Evolutionary conservation across 202 grass and related monocot species (phyloP), one percentile per base, ranked within the genome.

Genomic region (Schoenoplectus triqueter): DNA sequence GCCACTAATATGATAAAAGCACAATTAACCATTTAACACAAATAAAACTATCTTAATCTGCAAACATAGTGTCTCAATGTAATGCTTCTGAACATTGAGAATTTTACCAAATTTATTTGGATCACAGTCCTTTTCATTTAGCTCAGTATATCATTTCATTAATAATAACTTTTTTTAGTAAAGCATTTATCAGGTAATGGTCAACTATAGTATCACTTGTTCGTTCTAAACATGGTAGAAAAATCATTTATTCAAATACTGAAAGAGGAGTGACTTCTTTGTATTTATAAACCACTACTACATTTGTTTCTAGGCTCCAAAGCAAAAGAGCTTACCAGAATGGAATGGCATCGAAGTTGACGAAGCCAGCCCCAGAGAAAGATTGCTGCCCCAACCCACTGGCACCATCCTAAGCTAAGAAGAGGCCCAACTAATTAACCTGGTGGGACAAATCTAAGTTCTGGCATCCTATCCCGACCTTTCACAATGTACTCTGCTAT

Each of bases 401-500:
- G 91, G 64, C 54, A 83, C 96, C 96, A 91, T 40, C 90, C 90
- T 69, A 95, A 81, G 18, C 84, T 88, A 73, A 95, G 15, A 85
- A 98, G 82, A 90, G 96, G 96, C 79, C 80, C 89, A 44, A 95
- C 59, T 1, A 95, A 68, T n/a, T n/a, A n/a, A 71, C 67, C 85
- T 50, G 87, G 82, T 2, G 66, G 90, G 71, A 91, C 86, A 84
- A 98, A 86, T 68, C 56, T 83, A 81, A 94, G 42, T 71, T 93
- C 91, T 46, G 89, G 93, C 93, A 95, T 94, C 82, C 86, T 83
- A 64, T 80, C 88, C 64, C 87, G 86, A 72, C 93, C 96, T 83
- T 92, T 95, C 22, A 95, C 88, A 70, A 95, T 92, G 60, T 94
- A 95, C n/a, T 95, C 93, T 77, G 66, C 90, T 86, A 98, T 87